Evolutionary conservation across 345 rosid genomes (phyloP), one percentile per base, ranked within the genome.

Genomic region (Salix viminalis): DNA sequence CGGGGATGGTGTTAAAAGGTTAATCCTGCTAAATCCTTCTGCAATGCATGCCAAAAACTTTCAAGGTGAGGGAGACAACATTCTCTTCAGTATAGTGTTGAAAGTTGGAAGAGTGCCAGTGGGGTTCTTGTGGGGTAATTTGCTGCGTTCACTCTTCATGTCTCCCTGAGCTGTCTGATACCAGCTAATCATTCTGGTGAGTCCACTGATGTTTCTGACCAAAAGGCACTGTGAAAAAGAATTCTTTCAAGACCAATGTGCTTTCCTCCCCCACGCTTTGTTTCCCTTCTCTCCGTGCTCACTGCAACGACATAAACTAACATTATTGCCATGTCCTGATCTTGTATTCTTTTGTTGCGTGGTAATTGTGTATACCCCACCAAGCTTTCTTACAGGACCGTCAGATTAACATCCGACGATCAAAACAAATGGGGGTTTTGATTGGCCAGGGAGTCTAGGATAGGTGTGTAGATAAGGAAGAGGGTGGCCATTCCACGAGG

Each of bases 61-160:
- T 62, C 70, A 14, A 66, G 58, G 58, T n/a, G 65, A 74, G 66
- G 69, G 69, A 62, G 82, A 81, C 78, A 79, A 71, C 44, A 74
- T 71, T 73, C 67, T 76, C 69, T 79, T 74, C 79, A 60, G 65
- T 66, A 73, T 67, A 32, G 48, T 65, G 83, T 76, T 64, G 73
- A 67, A 73, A 72, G 70, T 46, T 76, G 78, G 78, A 30, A 70
- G 72, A 60, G 77, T 73, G 79, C 80, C 79, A 76, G 86, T 81
- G 78, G 86, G 70, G 75, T 75, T 75, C 71, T 67, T 54, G 80
- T 83, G 88, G 82, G 88, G 79, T 79, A 71, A 65, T 79, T 82
- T 70, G 52, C 83, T 83, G 83, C 70, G 50, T 71, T 83, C 73
- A 69, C 75, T 85, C 87, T 84, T 81, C 88, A 76, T 85, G 80